Percentiles rank a stretch among this genome's conserved stretches.
phyloP scores from a whole-genome alignment of 306 rosid genomes.

The Abrus pulchellus region DNA sequence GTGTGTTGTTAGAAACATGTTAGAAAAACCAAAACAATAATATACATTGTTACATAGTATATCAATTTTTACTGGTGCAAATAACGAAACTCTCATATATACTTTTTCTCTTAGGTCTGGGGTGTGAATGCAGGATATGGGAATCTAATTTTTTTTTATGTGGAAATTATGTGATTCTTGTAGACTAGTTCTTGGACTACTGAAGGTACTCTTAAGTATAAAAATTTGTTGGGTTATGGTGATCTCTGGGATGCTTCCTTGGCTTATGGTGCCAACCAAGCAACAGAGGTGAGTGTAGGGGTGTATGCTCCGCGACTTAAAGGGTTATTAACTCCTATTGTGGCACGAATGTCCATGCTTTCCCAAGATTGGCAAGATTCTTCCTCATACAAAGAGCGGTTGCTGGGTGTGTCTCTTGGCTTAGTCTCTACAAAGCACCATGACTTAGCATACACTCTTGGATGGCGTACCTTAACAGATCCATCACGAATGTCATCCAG shows the following conservation, averaged over 20 bases:
- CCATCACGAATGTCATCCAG: constrained; percentile 85
- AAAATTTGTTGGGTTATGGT: constrained; percentile 88
- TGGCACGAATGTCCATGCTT: constrained; percentile 72
- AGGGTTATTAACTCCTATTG: constrained; percentile 69
- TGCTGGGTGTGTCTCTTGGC: constrained; percentile 78
- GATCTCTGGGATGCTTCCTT: constrained; percentile 94
- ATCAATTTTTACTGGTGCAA: too few species aligned
- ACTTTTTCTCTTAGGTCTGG: constrained; percentile 17
- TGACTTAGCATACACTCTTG: constrained; percentile 84
- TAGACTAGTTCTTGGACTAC: constrained; percentile 86
- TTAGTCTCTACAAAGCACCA: constrained; percentile 77
- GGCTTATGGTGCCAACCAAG: constrained; percentile 86
- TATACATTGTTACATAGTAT: too few species aligned
- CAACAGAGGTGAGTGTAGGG: constrained; percentile 83
- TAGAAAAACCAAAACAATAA: too few species aligned
- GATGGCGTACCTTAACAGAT: constrained; percentile 87
- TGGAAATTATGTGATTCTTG: constrained; percentile 54
- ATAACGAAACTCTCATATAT: too few species aligned
- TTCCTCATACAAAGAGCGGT: constrained; percentile 83
- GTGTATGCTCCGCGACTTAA: constrained; percentile 77
- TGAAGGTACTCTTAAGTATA: constrained; percentile 83
- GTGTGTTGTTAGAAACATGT: too few species aligned
- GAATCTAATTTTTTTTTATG: constrained; percentile 23
- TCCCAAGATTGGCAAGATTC: constrained; percentile 90
- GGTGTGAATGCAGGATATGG: background rate